Evolutionary conservation across 176 grass and related monocot genomes (phyloP), one percentile per base, ranked within the genome.

Genomic region (Neostapfia colusana): DNA sequence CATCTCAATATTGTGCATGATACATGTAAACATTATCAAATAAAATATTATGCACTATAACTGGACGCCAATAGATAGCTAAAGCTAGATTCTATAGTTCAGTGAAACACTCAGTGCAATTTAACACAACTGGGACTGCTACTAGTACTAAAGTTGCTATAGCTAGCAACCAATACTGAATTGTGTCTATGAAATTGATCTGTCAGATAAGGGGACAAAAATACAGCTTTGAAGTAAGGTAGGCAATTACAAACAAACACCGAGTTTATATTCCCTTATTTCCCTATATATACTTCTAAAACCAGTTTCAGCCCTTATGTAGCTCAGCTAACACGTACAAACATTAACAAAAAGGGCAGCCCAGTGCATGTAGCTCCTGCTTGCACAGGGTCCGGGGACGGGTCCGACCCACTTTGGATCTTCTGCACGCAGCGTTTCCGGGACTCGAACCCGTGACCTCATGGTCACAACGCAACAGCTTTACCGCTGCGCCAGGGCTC

Each of bases 1-100:
- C 43, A 15, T 45, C 43, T 45, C 12, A 45, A 15, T 15, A 45
- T 45, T 4, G 13, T 45, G 43, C 43, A 45, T 45, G 12, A 45
- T 45, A 45, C 43, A 45, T 15, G 12, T 13, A 45, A 3, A 15
- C 43, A 45, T 45, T 14, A 14, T 14, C 43, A 45, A 45, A 2
- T 12, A 12, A 45, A 45, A 45, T 13, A 13, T 14, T 45, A 15
- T 45, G 1, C 43, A 45, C 43, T 45, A 14, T 8, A 45, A 14
- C 43, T 45, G 60, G 17, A 13, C 20, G 20, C 13, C 8, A 23
- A 59, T 60, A 21, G 75, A 70, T 79, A 85, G 35, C 18, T 27
- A n/a, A 85, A 73, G 69, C 60, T 85, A 76, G 11, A 40, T 74
- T 25, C 55, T 56, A 71, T 27, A 41, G 36, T 73, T 56, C 15